Conservation (phyloP, 2,329 filamentous ascomycete species). For the Ambrosiella cleistominuta region DNA sequence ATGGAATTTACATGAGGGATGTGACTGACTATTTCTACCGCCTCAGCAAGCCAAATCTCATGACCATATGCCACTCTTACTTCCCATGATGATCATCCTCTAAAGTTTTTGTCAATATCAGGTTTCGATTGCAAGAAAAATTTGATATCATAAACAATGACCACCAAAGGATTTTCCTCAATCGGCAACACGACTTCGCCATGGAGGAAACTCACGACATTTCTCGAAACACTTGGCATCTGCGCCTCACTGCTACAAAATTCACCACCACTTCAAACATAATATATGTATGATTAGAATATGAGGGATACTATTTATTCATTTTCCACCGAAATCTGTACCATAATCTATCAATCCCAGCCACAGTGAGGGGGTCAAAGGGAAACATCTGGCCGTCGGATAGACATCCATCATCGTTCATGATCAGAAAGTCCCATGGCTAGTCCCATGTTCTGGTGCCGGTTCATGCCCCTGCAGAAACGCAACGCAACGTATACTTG, state of each 20-base stretch:
- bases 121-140: neutral
- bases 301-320: too few relatives aligned
- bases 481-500: neutral
- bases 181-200: neutral
- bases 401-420: neutral
- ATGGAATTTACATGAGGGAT: too few relatives aligned
- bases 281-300: too few relatives aligned
- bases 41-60: too few relatives aligned
- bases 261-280: neutral
- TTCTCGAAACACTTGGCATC: neutral
- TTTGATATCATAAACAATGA: neutral
- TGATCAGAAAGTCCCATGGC: neutral
- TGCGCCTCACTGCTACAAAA: neutral
- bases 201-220: neutral
- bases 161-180: neutral
- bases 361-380: too few relatives aligned
- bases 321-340: too few relatives aligned
- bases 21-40: too few relatives aligned
- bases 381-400: too few relatives aligned
- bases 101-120: neutral
- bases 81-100: too few relatives aligned
- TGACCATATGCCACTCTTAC: too few relatives aligned
- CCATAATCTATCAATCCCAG: too few relatives aligned
- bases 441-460: neutral
- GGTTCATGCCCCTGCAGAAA: neutral